Conservation (phyloP, 2,329 filamentous ascomycete genomes). For the Phoma sp. region DNA sequence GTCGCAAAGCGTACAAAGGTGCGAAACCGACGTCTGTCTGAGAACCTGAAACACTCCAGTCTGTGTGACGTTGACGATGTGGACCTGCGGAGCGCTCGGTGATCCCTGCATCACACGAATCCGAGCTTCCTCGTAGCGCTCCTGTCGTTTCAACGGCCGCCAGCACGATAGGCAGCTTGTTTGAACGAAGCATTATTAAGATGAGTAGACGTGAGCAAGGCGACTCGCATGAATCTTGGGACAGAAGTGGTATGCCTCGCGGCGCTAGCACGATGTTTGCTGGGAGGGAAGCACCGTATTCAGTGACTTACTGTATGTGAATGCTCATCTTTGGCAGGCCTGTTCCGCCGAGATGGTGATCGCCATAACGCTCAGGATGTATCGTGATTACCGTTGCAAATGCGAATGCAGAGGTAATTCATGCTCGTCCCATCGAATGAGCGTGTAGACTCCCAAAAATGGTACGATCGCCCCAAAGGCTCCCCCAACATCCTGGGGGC, state of each 20-base stretch:
- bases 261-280: background rate
- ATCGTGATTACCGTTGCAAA: background rate
- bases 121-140: constrained; percentile 7
- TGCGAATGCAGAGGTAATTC: background rate
- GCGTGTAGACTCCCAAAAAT: background rate
- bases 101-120: constrained; percentile 4
- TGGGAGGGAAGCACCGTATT: background rate
- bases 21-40: constrained; percentile 1
- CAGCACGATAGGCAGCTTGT: constrained; percentile 7
- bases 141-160: constrained; percentile 5
- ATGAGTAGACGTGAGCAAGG: constrained; percentile 1
- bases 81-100: constrained; percentile 6
- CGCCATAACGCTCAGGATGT: background rate
- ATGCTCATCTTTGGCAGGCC: background rate
- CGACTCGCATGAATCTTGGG: constrained; percentile 3
- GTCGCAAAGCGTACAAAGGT: background rate
- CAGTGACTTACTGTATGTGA: no score
- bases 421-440: background rate
- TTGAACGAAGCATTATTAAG: constrained; percentile 8
- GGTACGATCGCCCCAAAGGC: constrained; percentile 6
- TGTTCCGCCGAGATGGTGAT: background rate
- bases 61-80: constrained; percentile 11
- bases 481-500: constrained; percentile 1
- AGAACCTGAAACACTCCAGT: constrained; percentile 19
- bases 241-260: background rate